These are phyloP conservation scores for Chalaropsis ovoidea DNA, from an alignment of 2,329 filamentous ascomycete genomes.

Conservation along the genomic window DNA sequence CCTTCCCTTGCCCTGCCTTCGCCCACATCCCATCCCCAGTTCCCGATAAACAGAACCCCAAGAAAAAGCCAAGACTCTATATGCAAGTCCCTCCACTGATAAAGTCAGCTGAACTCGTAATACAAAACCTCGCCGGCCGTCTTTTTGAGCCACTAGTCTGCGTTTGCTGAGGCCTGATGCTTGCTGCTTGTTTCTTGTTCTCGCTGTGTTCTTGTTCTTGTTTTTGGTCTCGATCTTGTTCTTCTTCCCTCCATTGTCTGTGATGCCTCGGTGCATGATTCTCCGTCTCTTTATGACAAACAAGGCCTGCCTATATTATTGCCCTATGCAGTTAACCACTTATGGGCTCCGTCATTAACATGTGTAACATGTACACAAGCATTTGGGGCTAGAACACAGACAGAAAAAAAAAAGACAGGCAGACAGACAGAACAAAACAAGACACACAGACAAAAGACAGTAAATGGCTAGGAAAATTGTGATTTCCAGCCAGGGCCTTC, in stretches of 20 bases:
- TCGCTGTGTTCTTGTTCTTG: neutral
- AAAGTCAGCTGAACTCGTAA: constrained; percentile 11
- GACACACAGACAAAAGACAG: too few species aligned
- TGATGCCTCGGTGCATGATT: neutral
- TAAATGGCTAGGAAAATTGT: too few species aligned
- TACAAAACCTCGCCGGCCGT: neutral
- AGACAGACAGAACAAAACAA: too few species aligned
- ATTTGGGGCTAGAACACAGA: neutral
- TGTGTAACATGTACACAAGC: neutral
- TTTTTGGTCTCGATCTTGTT: too few species aligned
- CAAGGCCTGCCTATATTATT: neutral
- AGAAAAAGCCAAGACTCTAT: constrained; percentile 21
- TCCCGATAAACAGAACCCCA: constrained; percentile 8
- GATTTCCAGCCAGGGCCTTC: too few species aligned
- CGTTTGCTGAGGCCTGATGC: too few species aligned
- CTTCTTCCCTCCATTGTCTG: neutral
- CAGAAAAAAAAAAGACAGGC: neutral
- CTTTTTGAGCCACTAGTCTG: neutral
- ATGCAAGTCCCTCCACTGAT: constrained; percentile 16
- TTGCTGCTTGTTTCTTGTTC: neutral
- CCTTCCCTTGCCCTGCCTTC: neutral
- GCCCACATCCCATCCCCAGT: neutral
- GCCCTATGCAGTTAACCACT: neutral
- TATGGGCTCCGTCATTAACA: neutral
- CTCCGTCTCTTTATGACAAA: neutral